Conservation (phyloP, 768 basidiomycete genomes). For the Boletellus emodensis region DNA sequence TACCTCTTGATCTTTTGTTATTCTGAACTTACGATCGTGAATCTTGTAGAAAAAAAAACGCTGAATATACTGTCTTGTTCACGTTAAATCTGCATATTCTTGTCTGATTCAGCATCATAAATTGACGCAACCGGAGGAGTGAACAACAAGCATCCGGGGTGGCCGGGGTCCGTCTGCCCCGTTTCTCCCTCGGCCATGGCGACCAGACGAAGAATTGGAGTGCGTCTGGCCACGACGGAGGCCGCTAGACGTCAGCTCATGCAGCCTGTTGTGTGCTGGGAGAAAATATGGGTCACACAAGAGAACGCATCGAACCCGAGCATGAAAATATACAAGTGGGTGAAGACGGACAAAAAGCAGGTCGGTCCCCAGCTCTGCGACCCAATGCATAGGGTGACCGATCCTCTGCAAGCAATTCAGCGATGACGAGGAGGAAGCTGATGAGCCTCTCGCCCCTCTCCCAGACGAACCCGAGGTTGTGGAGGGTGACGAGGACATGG, state of each 20-base stretch:
- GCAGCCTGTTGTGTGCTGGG: constrained; percentile 87
- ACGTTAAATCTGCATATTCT: too few relatives aligned
- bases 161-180: constrained; percentile 15
- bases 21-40: too few relatives aligned
- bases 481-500: constrained; percentile 73
- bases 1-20: too few relatives aligned
- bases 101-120: too few relatives aligned
- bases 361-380: constrained; percentile 36
- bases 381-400: not conserved
- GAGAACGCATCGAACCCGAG: constrained; percentile 54
- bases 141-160: constrained; percentile 5
- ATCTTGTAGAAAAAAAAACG: too few relatives aligned
- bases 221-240: constrained; percentile 72
- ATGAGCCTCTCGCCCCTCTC: constrained; percentile 77
- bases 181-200: constrained; percentile 45
- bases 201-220: constrained; percentile 71
- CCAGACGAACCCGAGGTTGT: constrained; percentile 74
- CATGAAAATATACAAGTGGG: constrained; percentile 72
- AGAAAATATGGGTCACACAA: constrained; percentile 66
- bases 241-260: constrained; percentile 81
- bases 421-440: constrained; percentile 76
- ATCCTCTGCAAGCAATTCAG: constrained; percentile 66
- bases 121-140: too few relatives aligned
- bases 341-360: constrained; percentile 74
- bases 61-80: too few relatives aligned